Evolutionary conservation across 176 grass and related monocot species (phyloP), one percentile per base, ranked within the genome.

Genomic region (Rhynchospora tenuis): DNA sequence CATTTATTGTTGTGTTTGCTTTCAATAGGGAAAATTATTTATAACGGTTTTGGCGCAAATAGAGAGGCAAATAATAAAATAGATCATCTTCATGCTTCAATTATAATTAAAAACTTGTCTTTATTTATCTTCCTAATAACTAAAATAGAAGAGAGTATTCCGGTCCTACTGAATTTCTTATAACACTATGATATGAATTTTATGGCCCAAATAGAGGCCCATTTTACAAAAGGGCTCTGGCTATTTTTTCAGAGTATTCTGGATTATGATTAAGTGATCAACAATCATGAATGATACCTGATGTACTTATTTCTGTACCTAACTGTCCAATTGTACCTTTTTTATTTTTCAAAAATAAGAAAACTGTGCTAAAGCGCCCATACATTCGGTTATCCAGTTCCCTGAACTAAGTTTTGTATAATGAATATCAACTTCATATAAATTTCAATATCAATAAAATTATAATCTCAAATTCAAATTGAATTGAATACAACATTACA

Each of bases 401-500:
- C 48, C 70, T 16, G n/a, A 51, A 50, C 11, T 15, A 65, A 82
- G 2, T 8, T 12, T 24, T 12, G n/a, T 3, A 13, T 65, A 16
- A 10, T 29, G 1, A 64, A 64, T 64, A 14, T 64, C 79, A 43
- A 65, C 38, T 27, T 82, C 20, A 13, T 33, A 82, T 31, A 22
- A 82, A 82, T 65, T 47, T 64, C 14, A 24, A 66, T 66, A 82
- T 82, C 79, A 82, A 66, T 66, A 46, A 44, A 66, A 66, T 62
- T 62, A 81, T 82, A 66, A 64, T 65, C 52, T 67, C 61, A 82
- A 51, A 28, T 46, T n/a, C 14, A 60, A 43, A 15, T 80, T 48
- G 1, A 52, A 65, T 52, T 50, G 19, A 82, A 66, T 48, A 50
- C 62, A 82, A 48, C 23, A 70, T 31, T 81, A 81, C 80, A 67